These are phyloP conservation scores for Debaryomycetaceae sp. DNA, from an alignment of 1,139 yeast genomes.

Conservation along the genomic window DNA sequence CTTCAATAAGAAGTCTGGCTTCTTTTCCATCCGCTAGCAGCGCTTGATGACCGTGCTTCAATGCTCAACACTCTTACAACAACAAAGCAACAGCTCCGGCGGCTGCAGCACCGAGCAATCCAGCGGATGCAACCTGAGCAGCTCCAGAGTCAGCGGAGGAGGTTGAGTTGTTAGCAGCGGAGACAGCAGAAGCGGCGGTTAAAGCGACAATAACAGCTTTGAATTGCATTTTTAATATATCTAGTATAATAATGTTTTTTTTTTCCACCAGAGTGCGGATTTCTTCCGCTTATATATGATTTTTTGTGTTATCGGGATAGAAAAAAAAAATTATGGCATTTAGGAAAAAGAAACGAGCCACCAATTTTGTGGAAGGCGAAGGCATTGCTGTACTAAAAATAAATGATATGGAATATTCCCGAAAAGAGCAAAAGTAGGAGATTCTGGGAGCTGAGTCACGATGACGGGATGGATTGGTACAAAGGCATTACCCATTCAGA, in stretches of 20 bases:
- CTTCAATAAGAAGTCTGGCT: not conserved
- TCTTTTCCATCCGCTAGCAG: not conserved
- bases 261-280: not conserved
- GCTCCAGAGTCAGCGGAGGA: conserved; percentile 21
- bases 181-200: conserved; percentile 43
- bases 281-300: not conserved
- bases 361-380: not conserved
- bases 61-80: conserved; percentile 23
- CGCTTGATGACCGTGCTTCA: not conserved
- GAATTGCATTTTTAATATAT: conserved; percentile 39
- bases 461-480: not conserved
- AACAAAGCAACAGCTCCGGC: conserved; percentile 47
- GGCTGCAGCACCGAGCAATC: conserved; percentile 34
- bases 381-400: not conserved
- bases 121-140: conserved; percentile 31
- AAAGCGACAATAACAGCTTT: conserved; percentile 42
- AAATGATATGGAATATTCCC: not conserved
- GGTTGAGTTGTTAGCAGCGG: conserved; percentile 38
- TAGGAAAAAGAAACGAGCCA: not conserved
- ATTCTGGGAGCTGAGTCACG: not conserved
- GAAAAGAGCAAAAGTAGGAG: not conserved
- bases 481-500: too few relatives aligned
- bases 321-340: not conserved
- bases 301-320: not conserved
- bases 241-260: too few relatives aligned